A percentile compares a stretch with the other conserved stretches of the same genome.
These are phyloP conservation scores for Jaltomata sinuosa DNA, from an alignment of 257 asterid species.

Conservation along the genomic window DNA sequence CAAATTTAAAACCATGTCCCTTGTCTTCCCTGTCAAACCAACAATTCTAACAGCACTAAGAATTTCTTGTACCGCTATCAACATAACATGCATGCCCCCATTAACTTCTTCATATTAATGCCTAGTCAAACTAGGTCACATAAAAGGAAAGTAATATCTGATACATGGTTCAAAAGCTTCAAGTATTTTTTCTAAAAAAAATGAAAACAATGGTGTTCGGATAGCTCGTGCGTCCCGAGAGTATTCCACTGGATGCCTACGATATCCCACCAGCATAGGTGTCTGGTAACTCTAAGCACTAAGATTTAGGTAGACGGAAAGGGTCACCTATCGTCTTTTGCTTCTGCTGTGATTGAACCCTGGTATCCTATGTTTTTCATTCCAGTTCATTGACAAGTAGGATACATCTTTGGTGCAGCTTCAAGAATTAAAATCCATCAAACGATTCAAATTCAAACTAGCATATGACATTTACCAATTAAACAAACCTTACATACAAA, in stretches of 20 bases:
- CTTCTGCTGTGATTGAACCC: neutral
- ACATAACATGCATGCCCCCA: neutral
- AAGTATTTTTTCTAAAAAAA: neutral
- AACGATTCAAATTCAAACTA: neutral
- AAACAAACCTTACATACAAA: neutral
- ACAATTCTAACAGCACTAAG: neutral
- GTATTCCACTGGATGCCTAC: neutral
- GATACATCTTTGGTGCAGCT: neutral
- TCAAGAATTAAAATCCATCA: neutral
- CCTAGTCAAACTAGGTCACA: neutral
- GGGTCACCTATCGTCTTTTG: neutral
- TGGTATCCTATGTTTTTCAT: neutral
- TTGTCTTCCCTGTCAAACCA: neutral
- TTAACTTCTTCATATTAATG: neutral
- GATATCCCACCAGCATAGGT: neutral
- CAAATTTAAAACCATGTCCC: neutral
- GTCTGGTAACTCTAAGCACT: neutral
- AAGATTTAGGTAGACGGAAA: neutral
- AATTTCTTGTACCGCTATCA: neutral
- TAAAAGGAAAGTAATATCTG: neutral
- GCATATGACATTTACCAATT: neutral
- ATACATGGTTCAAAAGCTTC: neutral
- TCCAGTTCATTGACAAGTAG: neutral
- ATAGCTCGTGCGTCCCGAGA: neutral
- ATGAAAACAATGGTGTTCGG: neutral